Evolutionary conservation across 1,284 basidiomycete genomes (phyloP).

Genomic region (Ganoderma multipileum): DNA sequence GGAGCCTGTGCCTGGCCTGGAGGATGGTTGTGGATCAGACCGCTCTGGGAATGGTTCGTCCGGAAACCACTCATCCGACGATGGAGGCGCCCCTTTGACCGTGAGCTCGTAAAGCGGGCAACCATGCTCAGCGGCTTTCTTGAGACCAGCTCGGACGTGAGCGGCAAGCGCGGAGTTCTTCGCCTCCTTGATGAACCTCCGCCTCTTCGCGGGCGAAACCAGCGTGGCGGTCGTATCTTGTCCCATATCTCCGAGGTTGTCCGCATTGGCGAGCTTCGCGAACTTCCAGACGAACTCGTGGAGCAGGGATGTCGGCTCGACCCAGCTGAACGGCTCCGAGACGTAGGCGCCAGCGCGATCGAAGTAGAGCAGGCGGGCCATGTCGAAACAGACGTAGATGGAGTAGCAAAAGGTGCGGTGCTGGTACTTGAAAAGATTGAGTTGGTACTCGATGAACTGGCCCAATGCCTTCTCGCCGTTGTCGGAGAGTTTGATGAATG

Average conservation of each 20-base stretch:
- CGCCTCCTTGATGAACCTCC: neutral
- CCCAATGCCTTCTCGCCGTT: neutral
- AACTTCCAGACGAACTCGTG: constrained; percentile 24
- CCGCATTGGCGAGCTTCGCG: constrained; percentile 10
- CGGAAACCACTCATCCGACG: no score
- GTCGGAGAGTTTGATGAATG: constrained; percentile 2
- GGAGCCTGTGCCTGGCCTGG: neutral
- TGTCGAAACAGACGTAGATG: constrained; percentile 5
- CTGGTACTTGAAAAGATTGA: constrained; percentile 9
- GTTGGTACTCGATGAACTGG: constrained; percentile 5
- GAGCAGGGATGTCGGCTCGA: neutral
- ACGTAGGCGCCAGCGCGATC: constrained; percentile 18
- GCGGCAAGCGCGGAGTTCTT: neutral
- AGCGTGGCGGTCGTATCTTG: constrained; percentile 21
- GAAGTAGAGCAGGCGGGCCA: constrained; percentile 17
- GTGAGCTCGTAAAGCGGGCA: constrained; percentile 7
- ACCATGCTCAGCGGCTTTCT: neutral
- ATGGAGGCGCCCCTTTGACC: neutral
- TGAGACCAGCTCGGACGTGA: neutral
- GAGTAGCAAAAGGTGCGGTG: constrained; percentile 10
- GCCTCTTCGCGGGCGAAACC: neutral
- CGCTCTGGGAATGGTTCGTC: no score
- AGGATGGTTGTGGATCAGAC: neutral
- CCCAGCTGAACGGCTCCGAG: constrained; percentile 18
- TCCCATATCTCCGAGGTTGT: constrained; percentile 14